Evolutionary conservation across 495 filamentous ascomycete species (phyloP).

Genomic region (Pseudoneurospora amorphoporcata): DNA sequence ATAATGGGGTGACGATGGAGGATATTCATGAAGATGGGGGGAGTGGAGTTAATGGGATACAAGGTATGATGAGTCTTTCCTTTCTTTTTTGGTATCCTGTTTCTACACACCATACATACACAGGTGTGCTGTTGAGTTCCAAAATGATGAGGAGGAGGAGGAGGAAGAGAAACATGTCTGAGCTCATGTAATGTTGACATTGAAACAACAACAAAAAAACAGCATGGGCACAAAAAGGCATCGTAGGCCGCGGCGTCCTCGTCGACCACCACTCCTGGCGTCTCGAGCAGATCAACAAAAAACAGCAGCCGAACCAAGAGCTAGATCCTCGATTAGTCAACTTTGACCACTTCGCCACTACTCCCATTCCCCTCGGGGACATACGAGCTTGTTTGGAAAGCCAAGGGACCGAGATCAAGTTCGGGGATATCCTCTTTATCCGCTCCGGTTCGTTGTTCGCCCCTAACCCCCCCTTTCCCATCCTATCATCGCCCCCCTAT

Average conservation of each 20-base stretch:
- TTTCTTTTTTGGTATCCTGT: neutral
- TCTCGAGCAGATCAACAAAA: constrained; percentile 7
- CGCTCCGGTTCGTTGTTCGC: constrained; percentile 23
- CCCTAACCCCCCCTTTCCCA: neutral
- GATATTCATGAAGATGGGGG: constrained; percentile 38
- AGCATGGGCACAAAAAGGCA: constrained; percentile 40
- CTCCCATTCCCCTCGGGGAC: constrained; percentile 32
- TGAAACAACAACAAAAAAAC: neutral
- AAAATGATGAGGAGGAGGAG: neutral
- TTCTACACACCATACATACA: too few relatives aligned
- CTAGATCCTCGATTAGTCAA: neutral
- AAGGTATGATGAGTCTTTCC: constrained; percentile 26
- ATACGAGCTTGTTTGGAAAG: constrained; percentile 34
- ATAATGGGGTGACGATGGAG: constrained; percentile 48
- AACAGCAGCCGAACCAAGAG: too few relatives aligned
- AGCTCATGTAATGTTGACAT: neutral
- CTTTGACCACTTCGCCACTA: constrained; percentile 33
- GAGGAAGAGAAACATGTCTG: constrained; percentile 13
- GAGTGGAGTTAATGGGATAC: constrained; percentile 37
- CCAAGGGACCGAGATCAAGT: constrained; percentile 36
- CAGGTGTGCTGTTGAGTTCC: too few relatives aligned
- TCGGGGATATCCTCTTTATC: constrained; percentile 47
- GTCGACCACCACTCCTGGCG: constrained; percentile 47
- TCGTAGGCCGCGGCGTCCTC: constrained; percentile 49
- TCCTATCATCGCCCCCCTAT: neutral